Conservation (phyloP, 192 early-diverging fungal species). For the Podila horticola region DNA sequence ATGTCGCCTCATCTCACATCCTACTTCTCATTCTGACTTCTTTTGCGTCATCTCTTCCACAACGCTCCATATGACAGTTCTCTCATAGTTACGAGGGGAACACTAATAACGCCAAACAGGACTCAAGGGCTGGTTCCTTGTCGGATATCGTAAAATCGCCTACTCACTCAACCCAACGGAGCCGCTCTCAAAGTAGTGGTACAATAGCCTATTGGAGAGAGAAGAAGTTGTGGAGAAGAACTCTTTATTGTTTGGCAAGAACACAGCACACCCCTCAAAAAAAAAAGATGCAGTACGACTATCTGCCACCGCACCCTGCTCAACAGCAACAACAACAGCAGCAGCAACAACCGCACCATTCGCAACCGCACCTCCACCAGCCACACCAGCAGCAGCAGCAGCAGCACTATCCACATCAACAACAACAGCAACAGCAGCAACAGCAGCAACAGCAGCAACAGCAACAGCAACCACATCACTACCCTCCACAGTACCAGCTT, state of each 20-base stretch:
- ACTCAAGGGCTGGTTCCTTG: no score
- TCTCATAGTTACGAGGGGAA: background rate
- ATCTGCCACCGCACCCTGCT: background rate
- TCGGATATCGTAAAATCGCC: no score
- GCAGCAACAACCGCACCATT: conserved; percentile 2
- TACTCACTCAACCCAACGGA: no score
- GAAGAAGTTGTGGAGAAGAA: background rate
- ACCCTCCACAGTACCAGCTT: no score
- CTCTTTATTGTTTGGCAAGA: background rate
- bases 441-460: conserved; percentile 8
- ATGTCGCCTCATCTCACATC: background rate
- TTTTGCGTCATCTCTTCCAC: background rate
- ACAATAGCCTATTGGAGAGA: background rate
- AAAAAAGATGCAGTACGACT: conserved; percentile 12
- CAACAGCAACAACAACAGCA: conserved; percentile 21
- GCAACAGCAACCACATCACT: background rate
- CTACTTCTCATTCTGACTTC: background rate
- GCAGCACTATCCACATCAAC: conserved; percentile 8
- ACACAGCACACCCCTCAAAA: background rate
- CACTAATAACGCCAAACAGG: background rate
- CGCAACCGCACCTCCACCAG: background rate
- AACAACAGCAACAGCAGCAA: conserved; percentile 1
- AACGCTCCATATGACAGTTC: background rate
- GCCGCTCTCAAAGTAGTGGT: no score
- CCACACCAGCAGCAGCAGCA: conserved; percentile 11